Conservation (phyloP, 495 filamentous ascomycete genomes). For the Xylaria nigripes region DNA sequence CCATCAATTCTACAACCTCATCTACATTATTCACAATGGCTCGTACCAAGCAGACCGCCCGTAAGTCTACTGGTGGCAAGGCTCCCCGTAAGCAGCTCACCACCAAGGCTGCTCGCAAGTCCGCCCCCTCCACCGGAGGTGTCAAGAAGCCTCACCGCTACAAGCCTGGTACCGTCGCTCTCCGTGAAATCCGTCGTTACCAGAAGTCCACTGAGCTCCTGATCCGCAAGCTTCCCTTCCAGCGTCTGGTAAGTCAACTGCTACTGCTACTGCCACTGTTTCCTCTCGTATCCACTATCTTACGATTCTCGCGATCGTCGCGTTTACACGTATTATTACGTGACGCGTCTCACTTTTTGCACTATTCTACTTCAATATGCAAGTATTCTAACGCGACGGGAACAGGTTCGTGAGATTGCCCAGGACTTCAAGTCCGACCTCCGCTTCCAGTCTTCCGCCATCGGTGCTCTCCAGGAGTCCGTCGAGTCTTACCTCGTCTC, state of each 20-base stretch:
- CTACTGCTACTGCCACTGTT: not conserved
- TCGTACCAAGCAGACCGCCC: slow-evolving; percentile 99
- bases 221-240: slow-evolving; percentile 99
- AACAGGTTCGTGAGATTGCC: slow-evolving; percentile 87
- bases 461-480: slow-evolving; percentile 99
- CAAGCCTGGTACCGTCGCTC: slow-evolving; percentile 99
- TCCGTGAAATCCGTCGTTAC: slow-evolving; percentile 99
- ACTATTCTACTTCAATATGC: not conserved
- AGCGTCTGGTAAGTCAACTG: slow-evolving; percentile 67
- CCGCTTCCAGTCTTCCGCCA: slow-evolving; percentile 99
- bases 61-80: slow-evolving; percentile 99
- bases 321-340: too few species aligned
- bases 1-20: slow-evolving; percentile 40
- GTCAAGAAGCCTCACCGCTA: slow-evolving; percentile 99
- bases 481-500: slow-evolving; percentile 99
- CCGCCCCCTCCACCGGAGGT: slow-evolving; percentile 51
- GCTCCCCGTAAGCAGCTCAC: slow-evolving; percentile 95
- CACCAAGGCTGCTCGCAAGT: slow-evolving; percentile 48
- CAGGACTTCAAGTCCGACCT: slow-evolving; percentile 99
- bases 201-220: slow-evolving; percentile 99
- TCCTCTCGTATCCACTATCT: too few species aligned
- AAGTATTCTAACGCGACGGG: slow-evolving; percentile 26
- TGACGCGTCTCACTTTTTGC: not conserved
- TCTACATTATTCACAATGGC: slow-evolving; percentile 65
- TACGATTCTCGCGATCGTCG: not conserved